Evolutionary conservation across 2,329 filamentous ascomycete species (phyloP), one percentile per base, ranked within the genome.

Genomic region (Aotearoamyces nothofagi): DNA sequence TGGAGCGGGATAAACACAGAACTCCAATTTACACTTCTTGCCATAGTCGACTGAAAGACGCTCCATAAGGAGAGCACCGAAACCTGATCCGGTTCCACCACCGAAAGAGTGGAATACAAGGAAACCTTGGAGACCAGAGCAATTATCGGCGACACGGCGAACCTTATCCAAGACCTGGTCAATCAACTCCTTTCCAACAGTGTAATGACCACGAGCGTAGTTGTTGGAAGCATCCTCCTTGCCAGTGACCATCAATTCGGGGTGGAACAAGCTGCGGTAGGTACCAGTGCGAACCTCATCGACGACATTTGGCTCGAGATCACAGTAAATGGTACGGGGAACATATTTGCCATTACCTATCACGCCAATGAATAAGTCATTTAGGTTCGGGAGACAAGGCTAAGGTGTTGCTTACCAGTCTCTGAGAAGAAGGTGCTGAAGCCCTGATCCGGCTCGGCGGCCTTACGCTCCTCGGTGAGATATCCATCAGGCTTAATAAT

Each of bases 201-300:
- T 98, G 73, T 98, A 98, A 70, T 98, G 90, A 46, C 90, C 90
- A 72, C 90, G 87, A 49, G 90, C 90, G 55, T 96, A 96, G 78
- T 98, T 98, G 80, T 98, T 98, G 47, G 87, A 94, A 45, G 90
- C 90, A 76, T 96, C 90, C 72, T 96, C 90, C 78, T 96, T 96
- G 63, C 90, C 90, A 42, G 83, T 93, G 62, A 98, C 94, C 87
- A 98, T 93, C 66, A 92, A 80, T 66, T 96, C 90, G 35, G 90
- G 90, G 69, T 96, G 90, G 76, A 96, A 96, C 42, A 98, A 78
- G 55, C 72, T 79, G 53, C 87, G 81, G 75, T 96, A 98, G 56
- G 83, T 61, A 54, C 90, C 90, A 49, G 86, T 96, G 66, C 90
- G 86, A 63, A 96, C 90, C 68, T 96, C 90, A 54, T 98, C 90